These are phyloP conservation scores for Fusarium circinatum DNA, from an alignment of 2,329 filamentous ascomycete genomes.

Conservation along the genomic window DNA sequence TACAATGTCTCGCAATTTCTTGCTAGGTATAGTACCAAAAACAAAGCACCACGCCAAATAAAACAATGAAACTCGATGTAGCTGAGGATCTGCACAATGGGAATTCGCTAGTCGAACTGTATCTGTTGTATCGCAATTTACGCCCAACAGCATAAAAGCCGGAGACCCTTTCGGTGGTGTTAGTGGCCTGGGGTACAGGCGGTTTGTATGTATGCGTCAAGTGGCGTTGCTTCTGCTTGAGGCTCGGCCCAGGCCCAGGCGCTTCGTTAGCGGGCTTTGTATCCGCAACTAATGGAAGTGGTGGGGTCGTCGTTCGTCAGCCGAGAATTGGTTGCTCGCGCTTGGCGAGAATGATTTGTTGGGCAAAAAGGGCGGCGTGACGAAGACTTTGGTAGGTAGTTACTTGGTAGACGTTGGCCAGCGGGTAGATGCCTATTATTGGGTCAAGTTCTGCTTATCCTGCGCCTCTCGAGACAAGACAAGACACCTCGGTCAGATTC, in stretches of 20 bases:
- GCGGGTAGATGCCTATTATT: background rate
- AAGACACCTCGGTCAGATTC: slow-evolving; percentile 9
- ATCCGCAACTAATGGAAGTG: background rate
- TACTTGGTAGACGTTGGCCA: background rate
- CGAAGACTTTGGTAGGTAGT: background rate
- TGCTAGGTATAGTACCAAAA: background rate
- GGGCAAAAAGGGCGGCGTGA: background rate
- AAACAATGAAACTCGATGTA: slow-evolving; percentile 12
- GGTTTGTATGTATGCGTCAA: background rate
- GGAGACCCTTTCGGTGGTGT: slow-evolving; percentile 1
- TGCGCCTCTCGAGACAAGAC: background rate
- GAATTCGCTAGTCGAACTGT: slow-evolving; percentile 4
- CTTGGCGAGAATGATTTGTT: slow-evolving; percentile 10
- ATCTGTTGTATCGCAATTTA: slow-evolving; percentile 16
- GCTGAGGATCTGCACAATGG: slow-evolving; percentile 18
- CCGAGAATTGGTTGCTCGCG: slow-evolving; percentile 2
- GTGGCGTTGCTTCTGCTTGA: slow-evolving; percentile 18
- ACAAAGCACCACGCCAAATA: background rate
- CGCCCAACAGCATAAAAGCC: background rate
- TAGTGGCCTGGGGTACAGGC: slow-evolving; percentile 17
- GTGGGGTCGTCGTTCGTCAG: slow-evolving; percentile 2
- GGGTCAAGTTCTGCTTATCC: background rate
- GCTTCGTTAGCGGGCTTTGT: background rate
- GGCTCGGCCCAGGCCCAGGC: slow-evolving; percentile 18
- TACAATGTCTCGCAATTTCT: background rate